These are phyloP conservation scores for Dictyostelium purpureum DNA, from an alignment of 78 protist species.

Conservation along the genomic window DNA sequence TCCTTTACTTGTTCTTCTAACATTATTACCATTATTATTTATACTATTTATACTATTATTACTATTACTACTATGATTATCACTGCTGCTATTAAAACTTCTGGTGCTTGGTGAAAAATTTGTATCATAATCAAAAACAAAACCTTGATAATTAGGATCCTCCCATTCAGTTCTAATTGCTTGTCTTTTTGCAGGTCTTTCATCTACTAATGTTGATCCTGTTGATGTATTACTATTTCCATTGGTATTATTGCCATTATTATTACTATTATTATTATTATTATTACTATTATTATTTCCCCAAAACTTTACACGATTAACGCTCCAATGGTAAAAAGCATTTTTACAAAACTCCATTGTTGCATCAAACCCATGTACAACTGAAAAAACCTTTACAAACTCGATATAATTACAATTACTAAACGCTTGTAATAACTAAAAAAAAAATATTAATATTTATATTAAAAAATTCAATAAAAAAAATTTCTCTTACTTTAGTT, in stretches of 20 bases:
- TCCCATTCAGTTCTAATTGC: conserved; percentile 55
- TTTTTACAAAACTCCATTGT: conserved; percentile 56
- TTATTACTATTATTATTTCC: neutral
- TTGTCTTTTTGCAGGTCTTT: conserved; percentile 17
- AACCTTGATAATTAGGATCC: conserved; percentile 3
- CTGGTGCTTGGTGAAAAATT: neutral
- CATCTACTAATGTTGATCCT: neutral
- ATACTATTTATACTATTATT: neutral
- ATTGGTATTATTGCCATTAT: neutral
- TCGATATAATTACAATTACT: conserved; percentile 59
- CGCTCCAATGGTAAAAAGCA: conserved; percentile 54
- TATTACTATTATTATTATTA: too few relatives aligned
- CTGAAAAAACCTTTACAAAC: conserved; percentile 67
- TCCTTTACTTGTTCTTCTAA: conserved; percentile 3
- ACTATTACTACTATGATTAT: neutral
- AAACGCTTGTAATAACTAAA: conserved; percentile 54
- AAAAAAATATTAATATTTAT: neutral
- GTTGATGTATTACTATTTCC: conserved; percentile 2
- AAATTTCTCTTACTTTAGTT: neutral
- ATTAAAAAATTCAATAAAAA: neutral
- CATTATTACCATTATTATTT: conserved; percentile 16
- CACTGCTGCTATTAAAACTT: neutral
- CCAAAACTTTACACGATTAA: neutral
- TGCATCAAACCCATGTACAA: conserved; percentile 71
- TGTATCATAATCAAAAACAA: conserved; percentile 3